Evolutionary conservation across 371 early-diverging fungal species (phyloP).

Genomic region (Lichtheimia ramosa): DNA sequence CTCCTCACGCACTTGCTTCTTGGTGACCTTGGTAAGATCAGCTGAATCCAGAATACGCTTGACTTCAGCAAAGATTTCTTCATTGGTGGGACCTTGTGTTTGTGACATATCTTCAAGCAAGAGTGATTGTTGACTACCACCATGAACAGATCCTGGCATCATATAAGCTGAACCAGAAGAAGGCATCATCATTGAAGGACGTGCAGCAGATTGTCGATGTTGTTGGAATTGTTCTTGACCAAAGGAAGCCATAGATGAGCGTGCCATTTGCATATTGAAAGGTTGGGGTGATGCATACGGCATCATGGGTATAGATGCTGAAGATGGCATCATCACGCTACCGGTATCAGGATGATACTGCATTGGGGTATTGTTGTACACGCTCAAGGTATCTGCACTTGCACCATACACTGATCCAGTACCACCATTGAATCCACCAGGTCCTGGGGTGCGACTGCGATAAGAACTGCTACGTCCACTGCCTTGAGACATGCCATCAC

Average conservation of each 20-base stretch:
- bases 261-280: slow-evolving; percentile 6
- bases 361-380: slow-evolving; percentile 20
- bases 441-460: slow-evolving; percentile 6
- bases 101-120: slow-evolving; percentile 33
- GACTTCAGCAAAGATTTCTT: slow-evolving; percentile 77
- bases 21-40: slow-evolving; percentile 80
- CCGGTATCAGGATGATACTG: slow-evolving; percentile 6
- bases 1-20: slow-evolving; percentile 70
- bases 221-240: slow-evolving; percentile 20
- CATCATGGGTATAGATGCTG: slow-evolving; percentile 39
- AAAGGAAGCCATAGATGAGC: slow-evolving; percentile 13
- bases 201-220: slow-evolving; percentile 3
- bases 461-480: slow-evolving; percentile 27
- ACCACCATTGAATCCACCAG: slow-evolving; percentile 5
- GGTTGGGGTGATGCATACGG: slow-evolving; percentile 18
- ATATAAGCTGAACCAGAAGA: slow-evolving; percentile 13
- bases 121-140: slow-evolving; percentile 28
- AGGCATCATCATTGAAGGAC: slow-evolving; percentile 22
- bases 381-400: slow-evolving; percentile 19
- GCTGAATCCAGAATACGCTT: slow-evolving; percentile 73
- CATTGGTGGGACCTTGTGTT: slow-evolving; percentile 53
- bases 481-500: slow-evolving; percentile 36
- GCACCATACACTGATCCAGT: too few relatives aligned
- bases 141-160: slow-evolving; percentile 8
- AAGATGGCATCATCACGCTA: slow-evolving; percentile 19